A percentile compares a stretch with the other conserved stretches of the same genome.
Conservation (phyloP, 257 asterid genomes). For the Buddleja alternifolia region DNA sequence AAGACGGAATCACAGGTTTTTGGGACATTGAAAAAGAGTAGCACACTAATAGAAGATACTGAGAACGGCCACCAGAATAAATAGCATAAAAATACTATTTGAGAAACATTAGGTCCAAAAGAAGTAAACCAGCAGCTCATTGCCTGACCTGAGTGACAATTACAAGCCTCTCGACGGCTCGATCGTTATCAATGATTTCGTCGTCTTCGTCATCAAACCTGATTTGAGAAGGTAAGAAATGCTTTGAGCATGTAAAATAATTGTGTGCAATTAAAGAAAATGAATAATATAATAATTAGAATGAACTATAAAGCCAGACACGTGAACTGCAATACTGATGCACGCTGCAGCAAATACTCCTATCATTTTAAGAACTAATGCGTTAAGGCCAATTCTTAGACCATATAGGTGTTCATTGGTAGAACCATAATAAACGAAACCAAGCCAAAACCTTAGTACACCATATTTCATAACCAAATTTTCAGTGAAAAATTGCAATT, state of each 20-base stretch:
- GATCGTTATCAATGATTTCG: constrained; percentile 63
- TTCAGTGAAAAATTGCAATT: too few species aligned
- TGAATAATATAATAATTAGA: neutral
- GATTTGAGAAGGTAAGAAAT: constrained; percentile 2
- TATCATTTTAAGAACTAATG: constrained; percentile 19
- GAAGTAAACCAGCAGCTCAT: constrained; percentile 19
- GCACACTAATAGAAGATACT: neutral
- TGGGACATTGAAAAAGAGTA: neutral
- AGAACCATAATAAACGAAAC: too few species aligned
- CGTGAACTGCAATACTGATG: neutral
- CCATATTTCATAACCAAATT: too few species aligned
- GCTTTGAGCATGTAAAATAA: constrained; percentile 14
- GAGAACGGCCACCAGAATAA: constrained; percentile 11
- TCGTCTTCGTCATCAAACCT: constrained; percentile 81
- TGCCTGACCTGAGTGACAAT: constrained; percentile 81
- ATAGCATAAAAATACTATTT: neutral
- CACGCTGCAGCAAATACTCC: constrained; percentile 4
- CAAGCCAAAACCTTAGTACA: too few species aligned
- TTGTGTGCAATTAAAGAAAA: constrained; percentile 7
- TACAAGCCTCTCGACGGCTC: constrained; percentile 77
- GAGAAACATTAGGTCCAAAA: constrained; percentile 17
- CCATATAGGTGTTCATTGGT: too few species aligned
- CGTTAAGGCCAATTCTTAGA: too few species aligned
- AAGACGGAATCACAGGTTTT: neutral
- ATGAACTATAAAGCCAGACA: neutral